These are phyloP conservation scores for Orobanche coerulescens DNA, from an alignment of 257 asterid genomes.

Conservation along the genomic window DNA sequence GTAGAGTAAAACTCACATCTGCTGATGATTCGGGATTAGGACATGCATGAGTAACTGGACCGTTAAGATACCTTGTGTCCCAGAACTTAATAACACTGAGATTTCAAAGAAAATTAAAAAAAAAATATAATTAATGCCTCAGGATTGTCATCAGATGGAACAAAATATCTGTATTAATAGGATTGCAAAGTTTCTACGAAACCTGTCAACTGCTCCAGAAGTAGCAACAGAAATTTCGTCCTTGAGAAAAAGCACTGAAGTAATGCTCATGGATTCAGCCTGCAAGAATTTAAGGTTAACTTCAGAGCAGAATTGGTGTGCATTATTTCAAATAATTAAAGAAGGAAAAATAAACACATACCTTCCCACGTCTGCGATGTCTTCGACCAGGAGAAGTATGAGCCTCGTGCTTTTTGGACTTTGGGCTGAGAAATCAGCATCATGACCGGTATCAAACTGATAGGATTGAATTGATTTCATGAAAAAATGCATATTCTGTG, in stretches of 20 bases:
- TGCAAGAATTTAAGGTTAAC: constrained; percentile 18
- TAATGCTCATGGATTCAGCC: constrained; percentile 76
- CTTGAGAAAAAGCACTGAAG: constrained; percentile 82
- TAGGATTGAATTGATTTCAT: background rate
- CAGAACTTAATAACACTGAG: constrained; percentile 73
- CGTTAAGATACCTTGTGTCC: constrained; percentile 78
- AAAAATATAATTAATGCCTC: constrained; percentile 12
- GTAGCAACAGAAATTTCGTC: constrained; percentile 81
- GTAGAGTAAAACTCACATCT: constrained; percentile 37
- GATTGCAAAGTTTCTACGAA: constrained; percentile 2
- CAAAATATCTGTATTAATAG: constrained; percentile 3
- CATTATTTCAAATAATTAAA: background rate
- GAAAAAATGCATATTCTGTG: background rate
- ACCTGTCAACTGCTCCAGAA: constrained; percentile 99
- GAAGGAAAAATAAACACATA: constrained; percentile 7
- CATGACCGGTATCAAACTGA: background rate
- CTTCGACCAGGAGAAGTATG: constrained; percentile 52
- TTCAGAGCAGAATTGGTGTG: constrained; percentile 16
- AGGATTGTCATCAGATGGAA: constrained; percentile 14
- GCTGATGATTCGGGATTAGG: constrained; percentile 39
- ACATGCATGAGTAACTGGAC: constrained; percentile 64
- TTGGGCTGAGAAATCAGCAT: constrained; percentile 44
- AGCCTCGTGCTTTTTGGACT: constrained; percentile 51
- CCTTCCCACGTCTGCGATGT: constrained; percentile 62
- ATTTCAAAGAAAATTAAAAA: constrained; percentile 5